Conservation (phyloP, 768 basidiomycete species). For the Trametes elegans region DNA sequence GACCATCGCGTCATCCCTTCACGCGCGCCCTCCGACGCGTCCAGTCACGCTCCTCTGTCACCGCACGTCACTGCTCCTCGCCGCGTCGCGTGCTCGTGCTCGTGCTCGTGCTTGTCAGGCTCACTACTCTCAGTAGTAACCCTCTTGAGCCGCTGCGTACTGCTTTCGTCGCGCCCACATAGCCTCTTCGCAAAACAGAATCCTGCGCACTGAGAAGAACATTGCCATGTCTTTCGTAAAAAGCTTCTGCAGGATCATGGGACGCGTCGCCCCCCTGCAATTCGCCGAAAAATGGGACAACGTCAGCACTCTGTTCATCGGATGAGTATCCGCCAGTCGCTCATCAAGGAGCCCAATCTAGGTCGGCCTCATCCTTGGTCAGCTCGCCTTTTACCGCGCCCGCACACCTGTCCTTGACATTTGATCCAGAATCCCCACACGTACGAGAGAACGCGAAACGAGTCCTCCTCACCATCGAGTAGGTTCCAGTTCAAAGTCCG, state of each 20-base stretch:
- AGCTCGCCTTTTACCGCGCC: slow-evolving; percentile 15
- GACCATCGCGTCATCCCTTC: slow-evolving; percentile 14
- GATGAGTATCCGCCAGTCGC: slow-evolving; percentile 1
- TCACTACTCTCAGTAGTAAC: no score
- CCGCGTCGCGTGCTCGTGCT: not conserved
- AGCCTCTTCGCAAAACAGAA: no score
- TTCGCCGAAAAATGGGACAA: slow-evolving; percentile 95
- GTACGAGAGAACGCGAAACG: slow-evolving; percentile 30
- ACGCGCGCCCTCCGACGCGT: slow-evolving; percentile 10
- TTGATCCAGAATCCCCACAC: slow-evolving; percentile 34
- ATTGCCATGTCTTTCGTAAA: slow-evolving; percentile 41
- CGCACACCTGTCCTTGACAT: not conserved
- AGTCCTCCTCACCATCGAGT: slow-evolving; percentile 46
- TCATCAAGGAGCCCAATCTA: slow-evolving; percentile 8
- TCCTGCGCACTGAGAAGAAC: no score
- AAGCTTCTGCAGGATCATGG: slow-evolving; percentile 66
- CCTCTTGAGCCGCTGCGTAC: no score
- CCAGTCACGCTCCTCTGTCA: slow-evolving; percentile 8
- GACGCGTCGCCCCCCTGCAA: slow-evolving; percentile 79
- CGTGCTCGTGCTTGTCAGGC: not conserved
- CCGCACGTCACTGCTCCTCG: not conserved
- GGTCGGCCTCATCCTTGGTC: slow-evolving; percentile 35
- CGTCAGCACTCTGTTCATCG: slow-evolving; percentile 46
- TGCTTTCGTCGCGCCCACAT: no score
- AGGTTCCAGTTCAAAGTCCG: slow-evolving; percentile 4